phyloP scores from a whole-genome alignment of 1,284 basidiomycete species.

The Moesziomyces parantarcticus region DNA sequence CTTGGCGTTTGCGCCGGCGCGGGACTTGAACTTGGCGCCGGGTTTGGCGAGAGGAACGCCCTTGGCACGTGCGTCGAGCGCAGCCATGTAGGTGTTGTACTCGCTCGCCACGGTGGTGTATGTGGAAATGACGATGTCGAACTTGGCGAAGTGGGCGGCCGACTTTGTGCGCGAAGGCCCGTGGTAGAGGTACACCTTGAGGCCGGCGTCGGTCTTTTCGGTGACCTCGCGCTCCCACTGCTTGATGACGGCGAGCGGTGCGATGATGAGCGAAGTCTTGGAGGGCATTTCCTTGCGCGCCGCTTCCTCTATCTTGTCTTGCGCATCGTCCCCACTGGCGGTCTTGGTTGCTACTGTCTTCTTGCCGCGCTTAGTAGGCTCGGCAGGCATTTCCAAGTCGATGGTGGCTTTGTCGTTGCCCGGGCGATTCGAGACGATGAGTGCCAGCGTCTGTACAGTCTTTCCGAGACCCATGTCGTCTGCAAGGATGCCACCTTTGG shows the following conservation, averaged over 20 bases:
- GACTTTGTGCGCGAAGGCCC: conserved; percentile 53
- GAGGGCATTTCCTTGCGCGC: conserved; percentile 30
- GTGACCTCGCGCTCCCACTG: conserved; percentile 91
- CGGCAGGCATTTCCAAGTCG: conserved; percentile 71
- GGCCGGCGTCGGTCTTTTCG: conserved; percentile 74
- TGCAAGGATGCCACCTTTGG: conserved; percentile 84
- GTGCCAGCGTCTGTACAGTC: conserved; percentile 91
- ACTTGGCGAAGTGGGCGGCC: conserved; percentile 38
- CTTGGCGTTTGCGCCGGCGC: conserved; percentile 13
- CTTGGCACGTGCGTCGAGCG: conserved; percentile 26
- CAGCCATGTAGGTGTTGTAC: conserved; percentile 36
- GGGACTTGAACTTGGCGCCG: conserved; percentile 11
- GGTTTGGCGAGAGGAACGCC: conserved; percentile 2
- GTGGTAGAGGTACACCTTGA: conserved; percentile 63
- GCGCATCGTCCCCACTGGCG: conserved; percentile 4
- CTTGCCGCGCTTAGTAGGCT: conserved; percentile 15
- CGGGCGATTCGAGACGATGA: conserved; percentile 90
- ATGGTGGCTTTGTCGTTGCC: conserved; percentile 78
- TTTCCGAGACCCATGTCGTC: conserved; percentile 92
- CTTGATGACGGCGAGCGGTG: conserved; percentile 77
- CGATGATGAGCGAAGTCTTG: conserved; percentile 63
- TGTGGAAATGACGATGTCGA: conserved; percentile 64
- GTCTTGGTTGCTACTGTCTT: conserved; percentile 4
- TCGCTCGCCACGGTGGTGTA: conserved; percentile 61
- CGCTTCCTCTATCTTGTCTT: conserved; percentile 11